Evolutionary conservation across 371 early-diverging fungal species (phyloP), one percentile per base, ranked within the genome.

Genomic region (Fennellomyces sp.): DNA sequence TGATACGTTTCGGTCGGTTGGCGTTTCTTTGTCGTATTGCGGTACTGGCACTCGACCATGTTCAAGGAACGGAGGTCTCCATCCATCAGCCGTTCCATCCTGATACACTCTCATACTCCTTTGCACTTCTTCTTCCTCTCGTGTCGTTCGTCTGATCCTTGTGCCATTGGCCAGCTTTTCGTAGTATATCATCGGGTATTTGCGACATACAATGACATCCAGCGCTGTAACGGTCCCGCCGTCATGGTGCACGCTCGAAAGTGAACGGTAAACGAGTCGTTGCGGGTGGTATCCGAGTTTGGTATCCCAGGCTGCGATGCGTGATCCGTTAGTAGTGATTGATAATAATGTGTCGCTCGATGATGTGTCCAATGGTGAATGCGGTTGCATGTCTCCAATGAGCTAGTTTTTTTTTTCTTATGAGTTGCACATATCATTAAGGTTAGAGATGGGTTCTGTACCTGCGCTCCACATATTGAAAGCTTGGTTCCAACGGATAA

Each of bases 171-270:
- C 59, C 12, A 81, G 45, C 0, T 60, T 78, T 42, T 94, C 92
- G 5, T 76, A 66, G 56, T 71, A 91, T 29, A 77, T 33, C 21
- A 88, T 62, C 2, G 86, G 88, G 53, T 87, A 90, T 56, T 81
- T 82, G 12, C 91, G 77, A 31, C 85, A 68, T 0, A 93, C 64
- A 17, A 92, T 58, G 0, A 89, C 79, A 67, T 91, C 92, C 2
- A 94, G n/a, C 6, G 77, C 80, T 2, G 88, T 82, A 2, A 91
- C 76, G n/a, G 74, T 52, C 2, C 94, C 93, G 12, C 94, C 94
- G 26, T 89, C 83, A 2, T 83, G 70, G 5, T 61, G 56, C 4
- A 91, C 57, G 3, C 67, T 62, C 0, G 69, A 45, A 17, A 92
- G 29, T 0, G 73, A 52, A 5, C 78, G 71, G 29, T 69, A 68